Conservation (phyloP, 169 alveolate genomes). For the Plasmodium cynomolgi region DNA sequence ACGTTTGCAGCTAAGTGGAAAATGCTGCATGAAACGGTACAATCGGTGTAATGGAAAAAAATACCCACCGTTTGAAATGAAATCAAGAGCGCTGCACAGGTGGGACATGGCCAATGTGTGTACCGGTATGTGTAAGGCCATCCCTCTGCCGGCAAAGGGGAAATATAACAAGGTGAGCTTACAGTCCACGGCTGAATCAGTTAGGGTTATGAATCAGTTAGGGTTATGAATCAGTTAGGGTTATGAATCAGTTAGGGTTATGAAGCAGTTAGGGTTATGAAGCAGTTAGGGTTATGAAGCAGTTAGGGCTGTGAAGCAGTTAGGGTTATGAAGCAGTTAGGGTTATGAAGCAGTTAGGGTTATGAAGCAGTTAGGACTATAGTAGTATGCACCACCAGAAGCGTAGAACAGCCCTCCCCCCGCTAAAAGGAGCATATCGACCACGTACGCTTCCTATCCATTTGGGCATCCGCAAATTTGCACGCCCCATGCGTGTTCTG, state of each 20-base stretch:
- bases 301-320: too few relatives aligned
- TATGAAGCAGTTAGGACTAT: background rate
- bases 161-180: background rate
- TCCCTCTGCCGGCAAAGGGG: too few relatives aligned
- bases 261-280: too few relatives aligned
- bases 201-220: too few relatives aligned
- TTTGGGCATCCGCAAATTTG: background rate
- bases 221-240: too few relatives aligned
- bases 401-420: background rate
- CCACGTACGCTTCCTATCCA: background rate
- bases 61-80: background rate
- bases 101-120: too few relatives aligned
- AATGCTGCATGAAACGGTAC: background rate
- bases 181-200: background rate
- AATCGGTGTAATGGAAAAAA: background rate
- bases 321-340: too few relatives aligned
- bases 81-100: too few relatives aligned
- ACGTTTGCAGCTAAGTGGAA: background rate
- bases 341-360: too few relatives aligned
- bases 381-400: background rate
- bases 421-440: background rate
- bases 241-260: too few relatives aligned
- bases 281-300: too few relatives aligned
- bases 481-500: background rate
- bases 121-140: too few relatives aligned